Evolutionary conservation across 2,329 filamentous ascomycete species (phyloP).

Genomic region (Claviceps arundinis): DNA sequence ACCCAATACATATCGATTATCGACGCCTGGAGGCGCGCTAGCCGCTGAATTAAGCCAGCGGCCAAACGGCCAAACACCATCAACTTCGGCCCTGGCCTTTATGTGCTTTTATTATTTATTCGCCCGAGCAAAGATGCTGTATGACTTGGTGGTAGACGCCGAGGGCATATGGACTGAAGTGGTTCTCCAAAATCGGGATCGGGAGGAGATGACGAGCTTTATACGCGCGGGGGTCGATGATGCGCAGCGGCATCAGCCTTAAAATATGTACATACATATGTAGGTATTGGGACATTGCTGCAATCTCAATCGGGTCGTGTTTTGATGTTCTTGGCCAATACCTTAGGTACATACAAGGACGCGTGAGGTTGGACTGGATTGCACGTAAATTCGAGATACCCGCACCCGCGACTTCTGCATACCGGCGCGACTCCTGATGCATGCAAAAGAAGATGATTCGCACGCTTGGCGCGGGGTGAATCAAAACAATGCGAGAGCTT

Average conservation of each 20-base stretch:
- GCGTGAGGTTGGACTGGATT: too few species aligned
- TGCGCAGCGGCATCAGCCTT: constrained; percentile 36
- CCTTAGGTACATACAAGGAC: too few species aligned
- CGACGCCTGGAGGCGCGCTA: constrained; percentile 43
- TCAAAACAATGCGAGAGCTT: too few species aligned
- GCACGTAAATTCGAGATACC: too few species aligned
- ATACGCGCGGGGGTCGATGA: constrained; percentile 48
- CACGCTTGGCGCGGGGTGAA: too few species aligned
- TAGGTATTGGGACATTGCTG: too few species aligned
- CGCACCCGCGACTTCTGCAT: too few species aligned
- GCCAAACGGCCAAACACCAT: constrained; percentile 67
- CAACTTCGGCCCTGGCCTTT: constrained; percentile 57
- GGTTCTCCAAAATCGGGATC: constrained; percentile 59
- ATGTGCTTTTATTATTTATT: constrained; percentile 49
- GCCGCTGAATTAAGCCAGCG: constrained; percentile 35
- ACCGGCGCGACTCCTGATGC: too few species aligned
- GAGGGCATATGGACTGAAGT: constrained; percentile 62
- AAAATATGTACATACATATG: constrained; percentile 23
- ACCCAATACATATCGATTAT: constrained; percentile 48
- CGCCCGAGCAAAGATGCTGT: constrained; percentile 69
- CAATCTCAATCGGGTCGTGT: too few species aligned
- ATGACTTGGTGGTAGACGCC: constrained; percentile 44
- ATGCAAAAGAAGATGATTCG: too few species aligned
- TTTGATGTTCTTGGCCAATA: too few species aligned
- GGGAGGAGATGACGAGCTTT: constrained; percentile 56